Conservation (phyloP, 2,329 filamentous ascomycete genomes). For the Paraconiothyrium sp. region DNA sequence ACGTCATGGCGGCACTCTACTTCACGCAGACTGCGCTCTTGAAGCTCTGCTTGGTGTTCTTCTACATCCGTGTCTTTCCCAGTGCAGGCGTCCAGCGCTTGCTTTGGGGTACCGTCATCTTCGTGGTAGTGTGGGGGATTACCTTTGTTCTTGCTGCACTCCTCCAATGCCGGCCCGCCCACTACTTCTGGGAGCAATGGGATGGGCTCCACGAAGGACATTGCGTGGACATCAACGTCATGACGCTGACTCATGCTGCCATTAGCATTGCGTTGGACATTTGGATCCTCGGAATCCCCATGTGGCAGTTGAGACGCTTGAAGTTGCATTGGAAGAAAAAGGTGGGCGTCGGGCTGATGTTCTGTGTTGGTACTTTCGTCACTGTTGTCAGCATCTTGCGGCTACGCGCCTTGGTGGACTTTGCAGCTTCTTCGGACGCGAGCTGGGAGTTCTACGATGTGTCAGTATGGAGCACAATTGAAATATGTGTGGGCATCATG, state of each 20-base stretch:
- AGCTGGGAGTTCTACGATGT: slow-evolving; percentile 40
- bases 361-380: slow-evolving; percentile 52
- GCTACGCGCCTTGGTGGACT: slow-evolving; percentile 54
- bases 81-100: slow-evolving; percentile 30
- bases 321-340: slow-evolving; percentile 52
- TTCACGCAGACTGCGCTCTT: slow-evolving; percentile 27
- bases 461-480: slow-evolving; percentile 54
- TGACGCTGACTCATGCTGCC: slow-evolving; percentile 44
- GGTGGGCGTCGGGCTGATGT: slow-evolving; percentile 51
- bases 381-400: slow-evolving; percentile 57
- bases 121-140: slow-evolving; percentile 38
- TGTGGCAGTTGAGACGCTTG: slow-evolving; percentile 45
- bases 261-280: slow-evolving; percentile 48
- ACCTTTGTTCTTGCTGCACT: slow-evolving; percentile 33
- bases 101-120: slow-evolving; percentile 36
- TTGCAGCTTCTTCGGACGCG: slow-evolving; percentile 34
- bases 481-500: slow-evolving; percentile 56
- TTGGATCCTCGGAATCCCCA: slow-evolving; percentile 48
- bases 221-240: slow-evolving; percentile 49
- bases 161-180: slow-evolving; percentile 49
- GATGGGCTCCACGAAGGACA: slow-evolving; percentile 39
- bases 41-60: slow-evolving; percentile 15
- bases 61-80: slow-evolving; percentile 46
- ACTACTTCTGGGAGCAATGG: slow-evolving; percentile 48
- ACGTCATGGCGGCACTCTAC: slow-evolving; percentile 48